A percentile compares a stretch with the other conserved stretches of the same genome.
Evolutionary conservation across 768 basidiomycete species (phyloP).

Genomic region (Termitomyces sp.): DNA sequence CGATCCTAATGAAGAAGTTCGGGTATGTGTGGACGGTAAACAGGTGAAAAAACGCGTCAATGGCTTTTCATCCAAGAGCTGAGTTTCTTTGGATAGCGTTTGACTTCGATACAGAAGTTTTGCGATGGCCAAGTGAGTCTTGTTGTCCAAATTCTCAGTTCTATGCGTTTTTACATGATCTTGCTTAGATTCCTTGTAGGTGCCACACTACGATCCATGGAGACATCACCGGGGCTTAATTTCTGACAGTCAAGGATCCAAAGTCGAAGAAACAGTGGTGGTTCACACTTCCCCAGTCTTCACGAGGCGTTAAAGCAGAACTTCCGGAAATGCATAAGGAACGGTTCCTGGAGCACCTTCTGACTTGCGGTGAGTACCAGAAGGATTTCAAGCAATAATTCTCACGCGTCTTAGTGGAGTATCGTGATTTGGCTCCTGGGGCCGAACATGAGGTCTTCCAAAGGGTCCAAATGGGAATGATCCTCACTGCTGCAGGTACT

Average conservation of each 20-base stretch:
- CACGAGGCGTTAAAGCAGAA: constrained; percentile 39
- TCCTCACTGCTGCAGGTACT: constrained; percentile 67
- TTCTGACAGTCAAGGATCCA: constrained; percentile 45
- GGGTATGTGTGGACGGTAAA: constrained; percentile 78
- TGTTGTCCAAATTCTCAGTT: constrained; percentile 6
- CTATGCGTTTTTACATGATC: neutral
- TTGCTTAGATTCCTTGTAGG: constrained; percentile 17
- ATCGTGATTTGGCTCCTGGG: constrained; percentile 44
- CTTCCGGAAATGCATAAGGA: constrained; percentile 49
- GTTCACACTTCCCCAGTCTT: constrained; percentile 46
- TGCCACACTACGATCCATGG: neutral
- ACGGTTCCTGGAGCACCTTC: constrained; percentile 46
- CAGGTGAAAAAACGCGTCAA: constrained; percentile 51
- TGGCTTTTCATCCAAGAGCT: constrained; percentile 7
- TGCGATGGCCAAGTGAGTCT: constrained; percentile 56
- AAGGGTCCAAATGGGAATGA: constrained; percentile 76
- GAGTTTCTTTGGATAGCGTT: constrained; percentile 35
- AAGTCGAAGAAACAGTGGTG: constrained; percentile 58
- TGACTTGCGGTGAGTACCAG: constrained; percentile 57
- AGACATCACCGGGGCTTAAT: neutral
- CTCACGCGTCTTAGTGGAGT: constrained; percentile 50
- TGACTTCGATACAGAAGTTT: constrained; percentile 78
- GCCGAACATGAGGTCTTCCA: constrained; percentile 79
- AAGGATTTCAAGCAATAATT: neutral
- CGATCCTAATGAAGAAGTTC: constrained; percentile 49